These are phyloP conservation scores for Laetiporus sulphureus DNA, from an alignment of 1,284 basidiomycete genomes.

Conservation along the genomic window DNA sequence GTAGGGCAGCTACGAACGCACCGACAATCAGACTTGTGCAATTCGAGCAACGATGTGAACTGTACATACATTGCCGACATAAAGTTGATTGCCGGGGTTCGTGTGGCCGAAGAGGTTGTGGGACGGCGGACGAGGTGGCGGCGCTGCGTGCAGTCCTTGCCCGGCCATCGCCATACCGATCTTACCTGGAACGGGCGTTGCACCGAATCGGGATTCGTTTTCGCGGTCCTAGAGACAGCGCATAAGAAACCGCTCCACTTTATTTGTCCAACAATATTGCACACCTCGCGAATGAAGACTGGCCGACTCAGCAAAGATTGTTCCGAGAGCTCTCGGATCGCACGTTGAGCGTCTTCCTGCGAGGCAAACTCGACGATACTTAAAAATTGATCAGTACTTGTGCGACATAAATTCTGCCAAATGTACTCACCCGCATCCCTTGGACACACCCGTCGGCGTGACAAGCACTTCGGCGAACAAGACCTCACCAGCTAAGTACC, in stretches of 20 bases:
- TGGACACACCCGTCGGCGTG: slow-evolving; percentile 93
- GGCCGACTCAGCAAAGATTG: slow-evolving; percentile 84
- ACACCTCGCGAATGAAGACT: slow-evolving; percentile 93
- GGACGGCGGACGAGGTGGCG: slow-evolving; percentile 67
- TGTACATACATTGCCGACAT: slow-evolving; percentile 79
- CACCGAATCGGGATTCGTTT: slow-evolving; percentile 90
- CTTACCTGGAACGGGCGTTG: slow-evolving; percentile 88
- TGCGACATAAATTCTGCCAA: slow-evolving; percentile 1
- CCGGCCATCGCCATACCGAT: slow-evolving; percentile 89
- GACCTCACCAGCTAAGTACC: slow-evolving; percentile 91
- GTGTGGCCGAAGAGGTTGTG: slow-evolving; percentile 61
- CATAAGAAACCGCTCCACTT: background rate
- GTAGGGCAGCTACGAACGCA: slow-evolving; percentile 67
- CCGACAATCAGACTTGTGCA: background rate
- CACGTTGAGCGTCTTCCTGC: slow-evolving; percentile 78
- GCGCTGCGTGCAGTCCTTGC: slow-evolving; percentile 65
- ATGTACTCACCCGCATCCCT: slow-evolving; percentile 91
- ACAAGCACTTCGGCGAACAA: slow-evolving; percentile 98
- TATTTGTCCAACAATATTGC: slow-evolving; percentile 7
- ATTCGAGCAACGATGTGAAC: background rate
- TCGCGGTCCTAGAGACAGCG: slow-evolving; percentile 77
- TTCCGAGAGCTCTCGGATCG: slow-evolving; percentile 86
- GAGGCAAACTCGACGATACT: slow-evolving; percentile 92
- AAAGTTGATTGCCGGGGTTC: slow-evolving; percentile 85
- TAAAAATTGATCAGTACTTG: slow-evolving; percentile 1